Evolutionary conservation across 192 early-diverging fungal species (phyloP).

Genomic region (Piromyces finnis): DNA sequence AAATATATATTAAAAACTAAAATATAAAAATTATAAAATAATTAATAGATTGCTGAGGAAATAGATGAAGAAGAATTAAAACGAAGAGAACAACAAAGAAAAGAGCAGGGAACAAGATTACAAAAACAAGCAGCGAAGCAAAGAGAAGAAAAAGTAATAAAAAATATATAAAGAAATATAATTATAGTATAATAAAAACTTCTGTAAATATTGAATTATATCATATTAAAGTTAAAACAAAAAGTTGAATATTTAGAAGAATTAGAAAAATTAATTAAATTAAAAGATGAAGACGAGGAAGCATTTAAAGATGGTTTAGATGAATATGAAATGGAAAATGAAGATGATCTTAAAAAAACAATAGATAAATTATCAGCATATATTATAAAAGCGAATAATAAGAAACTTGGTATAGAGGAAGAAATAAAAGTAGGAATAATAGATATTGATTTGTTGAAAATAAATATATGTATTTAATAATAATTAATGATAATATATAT

Average conservation of each 20-base stretch:
- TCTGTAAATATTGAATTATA: no score
- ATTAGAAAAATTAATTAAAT: slow-evolving; percentile 25
- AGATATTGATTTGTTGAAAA: no score
- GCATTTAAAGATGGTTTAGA: slow-evolving; percentile 25
- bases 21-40: not conserved
- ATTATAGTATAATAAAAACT: not conserved
- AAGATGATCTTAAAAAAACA: slow-evolving; percentile 51
- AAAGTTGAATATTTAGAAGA: slow-evolving; percentile 49
- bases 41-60: slow-evolving; percentile 30
- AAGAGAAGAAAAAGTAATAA: slow-evolving; percentile 55
- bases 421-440: slow-evolving; percentile 28
- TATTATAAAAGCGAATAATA: slow-evolving; percentile 55
- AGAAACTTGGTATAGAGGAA: slow-evolving; percentile 63
- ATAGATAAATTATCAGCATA: slow-evolving; percentile 48
- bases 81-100: slow-evolving; percentile 36
- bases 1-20: not conserved
- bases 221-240: slow-evolving; percentile 20
- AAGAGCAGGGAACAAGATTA: slow-evolving; percentile 52
- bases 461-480: no score
- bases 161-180: not conserved
- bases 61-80: slow-evolving; percentile 66
- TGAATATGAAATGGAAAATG: slow-evolving; percentile 39
- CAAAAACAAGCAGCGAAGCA: slow-evolving; percentile 66
- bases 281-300: not conserved
- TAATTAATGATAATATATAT: no score